Evolutionary conservation across 805 yeast genomes (phyloP), one percentile per base, ranked within the genome.

Genomic region (Scheffersomyces amazonensis): DNA sequence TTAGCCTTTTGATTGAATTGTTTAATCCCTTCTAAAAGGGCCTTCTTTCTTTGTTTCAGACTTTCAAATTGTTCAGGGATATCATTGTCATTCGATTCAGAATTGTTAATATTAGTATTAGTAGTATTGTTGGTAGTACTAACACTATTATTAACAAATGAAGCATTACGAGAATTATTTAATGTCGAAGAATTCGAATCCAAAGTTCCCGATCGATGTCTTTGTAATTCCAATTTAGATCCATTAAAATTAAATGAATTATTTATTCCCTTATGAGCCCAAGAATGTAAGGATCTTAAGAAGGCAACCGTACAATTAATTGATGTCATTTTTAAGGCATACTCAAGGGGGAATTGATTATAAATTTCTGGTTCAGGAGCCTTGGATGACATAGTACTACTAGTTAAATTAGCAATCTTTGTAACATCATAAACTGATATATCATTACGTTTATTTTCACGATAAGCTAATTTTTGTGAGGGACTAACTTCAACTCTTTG

Each of bases 1-100:
- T 84, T 83, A 1, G 97, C 95, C 45, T 86, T 86, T 60, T 73
- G 85, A 56, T 89, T 90, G 69, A 93, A 93, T 40, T 80, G 79
- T 42, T 76, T 75, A 12, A 88, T 75, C 37, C 90, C 90, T 42
- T 87, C 93, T 17, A 84, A 71, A 25, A 91, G 67, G 2, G 84
- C 84, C 23, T 85, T 88, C 59, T 93, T 93, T 41, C 91, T 73
- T 50, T 80, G 85, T 53, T 93, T 95, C 48, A 82, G 74, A 35
- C 74, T 79, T 50, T 90, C 97, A 60, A 93, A 91, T 58, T 88
- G 95, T 16, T 76, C 74, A 1, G 95, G 90, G 49, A 83, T 87
- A 53, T 85, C 95, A 12, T 66, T 48, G 9, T 75, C 83, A n/a
- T 39, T 43, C 18, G 34, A 32, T 5, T 34, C 9, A 9, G 22